Base-by-base conservation (phyloP, 192 early-diverging fungal species). In the Coemansia sp. region DNA sequence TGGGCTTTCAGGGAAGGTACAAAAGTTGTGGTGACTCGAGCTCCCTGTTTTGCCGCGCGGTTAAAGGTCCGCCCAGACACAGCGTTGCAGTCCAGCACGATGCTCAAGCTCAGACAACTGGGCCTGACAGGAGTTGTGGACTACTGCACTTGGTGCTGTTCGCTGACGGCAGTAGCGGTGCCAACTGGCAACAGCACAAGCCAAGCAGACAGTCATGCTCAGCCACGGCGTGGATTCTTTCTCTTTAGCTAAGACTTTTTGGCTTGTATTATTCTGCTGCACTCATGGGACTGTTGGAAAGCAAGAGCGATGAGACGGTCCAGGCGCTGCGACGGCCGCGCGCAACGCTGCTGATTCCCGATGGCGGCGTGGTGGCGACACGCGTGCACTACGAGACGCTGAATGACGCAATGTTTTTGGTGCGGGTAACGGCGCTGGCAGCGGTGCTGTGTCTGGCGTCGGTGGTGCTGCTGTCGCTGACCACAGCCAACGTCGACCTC, bases 361-460 rank as follows among this genome's bases (percentile, higher is more conserved):
- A 81, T 26, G 72, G 72, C 47, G 78, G 72, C 1, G 72, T 74
- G 4, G 49, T 74, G 16, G 78, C 78, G n/a, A 75, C 69, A 4
- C 78, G 73, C 23, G 73, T 75, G 52, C 78, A 75, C 59, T 81
- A 81, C 68, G 73, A 81, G 57, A 75, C 78, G 22, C 72, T 72
- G 1, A 75, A 75, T 63, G 78, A 81, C 57, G 78, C 78, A 18
- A 68, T 81, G 69, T 81, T 81, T 23, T 60, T 71, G 9, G 41
- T 75, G 62, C 65, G 69, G 14, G 73, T 60, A 18, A 74, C 73
- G 14, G 57, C 66, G 22, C 58, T 73, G 55, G 64, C 73, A 16
- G 49, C 73, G 6, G 65, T 71, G 16, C 43, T 75, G 4, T 74
- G 72, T 22, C 65, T 81, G 49, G 65, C 57, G 6, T 43, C 64